phyloP scores from a whole-genome alignment of 2,329 filamentous ascomycete genomes.

The Aspergillus sp. region DNA sequence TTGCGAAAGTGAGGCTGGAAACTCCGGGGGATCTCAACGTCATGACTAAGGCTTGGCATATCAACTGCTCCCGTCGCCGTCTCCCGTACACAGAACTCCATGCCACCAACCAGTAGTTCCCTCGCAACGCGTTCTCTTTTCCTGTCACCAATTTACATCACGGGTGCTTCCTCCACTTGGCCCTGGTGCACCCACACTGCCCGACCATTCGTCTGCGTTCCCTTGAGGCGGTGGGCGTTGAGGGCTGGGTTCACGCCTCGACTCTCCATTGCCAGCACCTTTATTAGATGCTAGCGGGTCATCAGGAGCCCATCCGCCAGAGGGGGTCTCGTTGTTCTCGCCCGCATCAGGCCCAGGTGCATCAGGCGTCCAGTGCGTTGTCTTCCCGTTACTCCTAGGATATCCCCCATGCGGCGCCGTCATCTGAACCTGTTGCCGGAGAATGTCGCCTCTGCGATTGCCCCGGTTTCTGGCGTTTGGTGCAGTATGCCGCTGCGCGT shows the following conservation, averaged over 20 bases:
- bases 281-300: not conserved
- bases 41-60: slow-evolving; percentile 1
- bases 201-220: not conserved
- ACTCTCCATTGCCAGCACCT: no score
- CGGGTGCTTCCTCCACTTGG: not conserved
- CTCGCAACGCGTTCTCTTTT: not conserved
- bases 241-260: no score
- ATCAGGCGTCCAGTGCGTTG: no score
- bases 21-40: slow-evolving; percentile 4
- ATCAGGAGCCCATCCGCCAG: not conserved
- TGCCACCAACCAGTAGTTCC: not conserved
- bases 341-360: not conserved
- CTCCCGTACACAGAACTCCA: no score
- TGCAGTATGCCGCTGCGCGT: no score
- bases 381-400: no score
- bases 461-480: no score
- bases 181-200: not conserved
- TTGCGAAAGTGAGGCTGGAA: not conserved
- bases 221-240: not conserved
- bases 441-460: no score
- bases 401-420: no score
- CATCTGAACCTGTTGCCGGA: no score
- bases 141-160: no score
- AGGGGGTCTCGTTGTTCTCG: not conserved
- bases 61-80: no score